These are phyloP conservation scores for Aspergillus sp. DNA, from an alignment of 2,329 filamentous ascomycete species.

Conservation along the genomic window DNA sequence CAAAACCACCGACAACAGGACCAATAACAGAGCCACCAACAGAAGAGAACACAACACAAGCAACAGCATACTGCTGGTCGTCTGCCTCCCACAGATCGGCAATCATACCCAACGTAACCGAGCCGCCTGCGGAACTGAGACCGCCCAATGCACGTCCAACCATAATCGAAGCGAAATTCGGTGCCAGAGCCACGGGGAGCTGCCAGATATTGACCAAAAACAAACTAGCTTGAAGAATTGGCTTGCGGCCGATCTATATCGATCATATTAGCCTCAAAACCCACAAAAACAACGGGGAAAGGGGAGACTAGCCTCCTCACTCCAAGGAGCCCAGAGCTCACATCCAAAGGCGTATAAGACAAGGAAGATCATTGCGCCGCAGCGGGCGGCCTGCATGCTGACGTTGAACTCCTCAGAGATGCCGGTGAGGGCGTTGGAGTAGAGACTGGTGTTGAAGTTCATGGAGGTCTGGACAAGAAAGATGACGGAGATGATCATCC, in stretches of 20 bases:
- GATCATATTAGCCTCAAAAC: too few relatives aligned
- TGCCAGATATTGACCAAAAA: constrained; percentile 80
- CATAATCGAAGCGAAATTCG: constrained; percentile 72
- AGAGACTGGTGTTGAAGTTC: constrained; percentile 78
- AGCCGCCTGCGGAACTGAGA: constrained; percentile 72
- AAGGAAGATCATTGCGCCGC: constrained; percentile 78
- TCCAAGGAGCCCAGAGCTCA: constrained; percentile 87
- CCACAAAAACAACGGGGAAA: too few relatives aligned
- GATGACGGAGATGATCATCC: constrained; percentile 73
- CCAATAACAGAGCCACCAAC: constrained; percentile 78
- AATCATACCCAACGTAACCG: constrained; percentile 75
- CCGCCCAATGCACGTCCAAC: constrained; percentile 73
- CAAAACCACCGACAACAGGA: constrained; percentile 78
- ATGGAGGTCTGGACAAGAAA: constrained; percentile 76
- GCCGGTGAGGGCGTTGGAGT: constrained; percentile 69
- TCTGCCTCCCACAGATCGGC: constrained; percentile 75
- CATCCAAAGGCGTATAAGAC: constrained; percentile 83
- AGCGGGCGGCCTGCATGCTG: constrained; percentile 69
- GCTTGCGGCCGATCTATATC: constrained; percentile 66
- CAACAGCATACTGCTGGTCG: constrained; percentile 74
- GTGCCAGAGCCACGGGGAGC: constrained; percentile 71
- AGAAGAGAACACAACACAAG: constrained; percentile 77
- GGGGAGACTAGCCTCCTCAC: constrained; percentile 62
- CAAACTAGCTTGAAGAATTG: constrained; percentile 73
- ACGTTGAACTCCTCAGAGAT: constrained; percentile 71